Percentiles rank a stretch among this genome's conserved stretches.
Conservation (phyloP, 768 basidiomycete genomes). For the Fomitopsis pulvina region DNA sequence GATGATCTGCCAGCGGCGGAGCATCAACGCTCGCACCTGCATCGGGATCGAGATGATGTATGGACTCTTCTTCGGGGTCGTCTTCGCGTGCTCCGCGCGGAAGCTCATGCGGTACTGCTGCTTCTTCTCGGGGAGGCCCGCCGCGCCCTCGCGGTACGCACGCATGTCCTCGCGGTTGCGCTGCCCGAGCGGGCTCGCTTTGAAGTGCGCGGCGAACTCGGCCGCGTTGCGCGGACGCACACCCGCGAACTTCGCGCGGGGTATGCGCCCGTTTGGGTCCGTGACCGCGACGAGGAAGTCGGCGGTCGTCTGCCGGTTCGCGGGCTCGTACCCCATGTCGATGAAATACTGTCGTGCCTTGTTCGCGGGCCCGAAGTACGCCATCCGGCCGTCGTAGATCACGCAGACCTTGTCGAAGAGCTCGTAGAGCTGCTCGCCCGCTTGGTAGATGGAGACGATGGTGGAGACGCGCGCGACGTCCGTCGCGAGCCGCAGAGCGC, state of each 20-base stretch:
- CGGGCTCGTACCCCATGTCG: slow-evolving; percentile 53
- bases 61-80: slow-evolving; percentile 33
- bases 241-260: slow-evolving; percentile 33
- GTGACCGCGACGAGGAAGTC: slow-evolving; percentile 58
- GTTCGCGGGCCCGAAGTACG: slow-evolving; percentile 65
- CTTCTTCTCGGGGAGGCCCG: slow-evolving; percentile 37
- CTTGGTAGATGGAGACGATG: slow-evolving; percentile 83
- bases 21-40: slow-evolving; percentile 31
- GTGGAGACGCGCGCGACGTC: slow-evolving; percentile 43
- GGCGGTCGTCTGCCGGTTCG: slow-evolving; percentile 50
- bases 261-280: slow-evolving; percentile 50
- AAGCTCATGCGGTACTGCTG: slow-evolving; percentile 42
- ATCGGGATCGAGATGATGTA: slow-evolving; percentile 29
- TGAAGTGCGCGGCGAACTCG: slow-evolving; percentile 41
- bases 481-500: slow-evolving; percentile 49
- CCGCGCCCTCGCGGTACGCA: slow-evolving; percentile 36
- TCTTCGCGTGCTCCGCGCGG: slow-evolving; percentile 42
- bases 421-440: slow-evolving; percentile 58
- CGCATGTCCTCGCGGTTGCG: slow-evolving; percentile 41
- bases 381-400: slow-evolving; percentile 66
- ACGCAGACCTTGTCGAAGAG: slow-evolving; percentile 80
- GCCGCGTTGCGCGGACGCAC: slow-evolving; percentile 45
- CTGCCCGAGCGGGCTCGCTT: slow-evolving; percentile 30
- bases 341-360: slow-evolving; percentile 68
- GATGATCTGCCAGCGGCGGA: slow-evolving; percentile 29